These are phyloP conservation scores for Tremellales sp. DNA, from an alignment of 1,284 basidiomycete species.

Conservation along the genomic window DNA sequence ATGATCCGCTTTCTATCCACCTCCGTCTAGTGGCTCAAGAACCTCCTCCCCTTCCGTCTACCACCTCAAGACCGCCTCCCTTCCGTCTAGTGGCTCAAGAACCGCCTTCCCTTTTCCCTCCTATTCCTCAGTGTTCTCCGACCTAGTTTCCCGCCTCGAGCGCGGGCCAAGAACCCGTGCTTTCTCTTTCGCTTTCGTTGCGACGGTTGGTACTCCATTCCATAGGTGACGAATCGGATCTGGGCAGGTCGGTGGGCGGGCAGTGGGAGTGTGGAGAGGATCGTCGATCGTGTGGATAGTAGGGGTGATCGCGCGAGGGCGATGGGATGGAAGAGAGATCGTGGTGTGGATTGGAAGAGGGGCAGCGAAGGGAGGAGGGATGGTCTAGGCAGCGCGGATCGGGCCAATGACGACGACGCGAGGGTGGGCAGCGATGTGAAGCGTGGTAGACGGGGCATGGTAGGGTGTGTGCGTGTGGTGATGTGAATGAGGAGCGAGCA, in stretches of 20 bases:
- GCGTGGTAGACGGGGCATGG: slow-evolving; percentile 1
- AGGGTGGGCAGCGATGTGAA: slow-evolving; percentile 4
- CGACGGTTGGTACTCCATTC: slow-evolving; percentile 81
- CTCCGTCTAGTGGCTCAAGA: slow-evolving; percentile 54
- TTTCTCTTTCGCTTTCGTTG: slow-evolving; percentile 82
- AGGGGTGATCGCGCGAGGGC: slow-evolving; percentile 11
- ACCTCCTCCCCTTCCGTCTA: slow-evolving; percentile 59
- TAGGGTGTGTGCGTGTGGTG: slow-evolving; percentile 7
- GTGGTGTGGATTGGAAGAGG: background rate
- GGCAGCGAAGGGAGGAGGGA: slow-evolving; percentile 1
- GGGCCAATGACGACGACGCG: slow-evolving; percentile 1
- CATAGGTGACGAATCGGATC: slow-evolving; percentile 47
- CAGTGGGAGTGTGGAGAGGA: background rate
- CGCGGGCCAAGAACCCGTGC: slow-evolving; percentile 76
- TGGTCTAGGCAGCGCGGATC: background rate
- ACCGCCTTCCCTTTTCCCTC: slow-evolving; percentile 59
- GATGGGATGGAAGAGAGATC: background rate
- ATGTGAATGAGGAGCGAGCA: slow-evolving; percentile 1
- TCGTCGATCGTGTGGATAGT: background rate
- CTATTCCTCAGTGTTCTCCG: slow-evolving; percentile 58
- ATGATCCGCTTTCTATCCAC: no score
- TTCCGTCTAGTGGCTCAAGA: slow-evolving; percentile 54
- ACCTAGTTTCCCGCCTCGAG: slow-evolving; percentile 58
- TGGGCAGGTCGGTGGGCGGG: slow-evolving; percentile 13
- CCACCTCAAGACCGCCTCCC: slow-evolving; percentile 46